Base-by-base conservation (phyloP, 106 monocot genomes). In the Allium cepa region DNA sequence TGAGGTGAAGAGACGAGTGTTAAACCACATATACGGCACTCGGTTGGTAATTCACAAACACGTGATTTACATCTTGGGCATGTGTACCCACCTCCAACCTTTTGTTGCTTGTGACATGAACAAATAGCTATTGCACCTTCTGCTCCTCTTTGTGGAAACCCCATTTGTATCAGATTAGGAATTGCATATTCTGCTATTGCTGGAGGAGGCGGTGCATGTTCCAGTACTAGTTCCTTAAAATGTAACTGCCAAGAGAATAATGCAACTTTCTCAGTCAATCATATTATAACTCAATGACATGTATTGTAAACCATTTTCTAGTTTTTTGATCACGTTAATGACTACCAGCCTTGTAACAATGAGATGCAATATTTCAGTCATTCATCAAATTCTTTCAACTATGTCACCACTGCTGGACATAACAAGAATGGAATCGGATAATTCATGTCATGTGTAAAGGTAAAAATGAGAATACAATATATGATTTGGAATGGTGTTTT, bases 1-100 rank as follows among this genome's bases (percentile, higher is more conserved):
- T 99, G 97, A 18, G 97, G 97, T 68, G 97, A 99, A 72, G 92
- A 92, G 69, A 99, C 90, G 50, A 99, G 92, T 22, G 97, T 99
- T 68, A 99, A 69, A 17, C 97, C 97, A 76, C 97, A 99, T 58
- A 91, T 75, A 27, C 53, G 78, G 76, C 97, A 99, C 69, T 93
- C 97, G 22, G 84, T 83, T 52, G 97, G 97, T 66, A 99, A 76
- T 73, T 99, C 97, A 71, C 97, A 92, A 7, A 93, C 82, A 27
- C 89, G 81, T 46, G 88, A 88, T 63, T 87, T 85, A 70, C 97
- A 99, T 83, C 90, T 86, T 14, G 97, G 97, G 70, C 97, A 99
- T 7, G 89, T 92, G 68, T 99, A 99, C 47, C 92, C 92, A 9
- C 88, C 92, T 13, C 97, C 97, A 61, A 90, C 73, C 64, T 99